Conservation (phyloP, 2,329 filamentous ascomycete species). For the Phyllosticta capitalensis region DNA sequence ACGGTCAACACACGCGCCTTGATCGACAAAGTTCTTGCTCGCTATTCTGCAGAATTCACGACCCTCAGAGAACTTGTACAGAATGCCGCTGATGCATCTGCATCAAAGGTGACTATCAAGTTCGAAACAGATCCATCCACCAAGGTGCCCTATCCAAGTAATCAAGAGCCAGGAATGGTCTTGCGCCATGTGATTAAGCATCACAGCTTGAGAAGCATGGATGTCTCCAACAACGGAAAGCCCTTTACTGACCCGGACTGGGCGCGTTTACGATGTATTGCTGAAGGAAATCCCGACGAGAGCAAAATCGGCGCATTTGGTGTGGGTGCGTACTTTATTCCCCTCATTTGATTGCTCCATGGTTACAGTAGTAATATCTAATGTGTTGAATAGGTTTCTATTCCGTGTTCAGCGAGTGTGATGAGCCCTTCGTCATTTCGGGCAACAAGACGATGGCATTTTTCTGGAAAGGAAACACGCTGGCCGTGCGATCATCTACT, state of each 20-base stretch:
- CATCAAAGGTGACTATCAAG: slow-evolving; percentile 77
- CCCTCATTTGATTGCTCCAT: too few species aligned
- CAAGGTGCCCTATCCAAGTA: slow-evolving; percentile 58
- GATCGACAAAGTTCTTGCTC: slow-evolving; percentile 93
- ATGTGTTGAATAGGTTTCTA: not conserved
- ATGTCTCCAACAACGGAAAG: slow-evolving; percentile 87
- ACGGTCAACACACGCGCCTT: slow-evolving; percentile 94
- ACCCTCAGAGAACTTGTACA: slow-evolving; percentile 87
- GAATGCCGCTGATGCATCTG: slow-evolving; percentile 95
- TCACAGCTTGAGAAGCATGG: slow-evolving; percentile 76
- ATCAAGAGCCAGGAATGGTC: slow-evolving; percentile 57
- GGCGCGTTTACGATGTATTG: slow-evolving; percentile 87
- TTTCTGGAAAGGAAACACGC: slow-evolving; percentile 97
- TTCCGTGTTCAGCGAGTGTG: slow-evolving; percentile 94
- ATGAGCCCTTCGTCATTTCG: slow-evolving; percentile 93
- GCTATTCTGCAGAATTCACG: slow-evolving; percentile 92
- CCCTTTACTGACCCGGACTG: slow-evolving; percentile 86
- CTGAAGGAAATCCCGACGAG: slow-evolving; percentile 97
- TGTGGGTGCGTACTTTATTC: slow-evolving; percentile 72
- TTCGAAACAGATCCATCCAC: slow-evolving; percentile 86
- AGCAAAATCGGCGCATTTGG: slow-evolving; percentile 98
- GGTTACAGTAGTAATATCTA: too few species aligned
- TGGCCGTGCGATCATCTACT: slow-evolving; percentile 81
- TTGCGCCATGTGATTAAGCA: slow-evolving; percentile 77
- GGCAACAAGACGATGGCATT: slow-evolving; percentile 93